A percentile compares a stretch with the other conserved stretches of the same genome.
These are phyloP conservation scores for Plantago coronopus DNA, from an alignment of 305 asterid species.

Conservation along the genomic window DNA sequence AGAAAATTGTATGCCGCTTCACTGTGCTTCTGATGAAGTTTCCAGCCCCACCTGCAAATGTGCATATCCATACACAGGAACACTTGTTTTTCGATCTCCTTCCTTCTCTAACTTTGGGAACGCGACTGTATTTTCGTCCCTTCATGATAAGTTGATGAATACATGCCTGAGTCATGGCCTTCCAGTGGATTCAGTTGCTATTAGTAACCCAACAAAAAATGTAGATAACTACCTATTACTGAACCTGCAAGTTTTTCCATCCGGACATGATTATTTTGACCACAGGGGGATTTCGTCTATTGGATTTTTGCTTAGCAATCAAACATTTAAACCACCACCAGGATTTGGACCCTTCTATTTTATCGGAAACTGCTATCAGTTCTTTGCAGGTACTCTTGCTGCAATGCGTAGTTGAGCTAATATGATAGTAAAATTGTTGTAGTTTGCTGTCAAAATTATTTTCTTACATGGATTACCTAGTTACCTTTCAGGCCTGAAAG, in stretches of 20 bases:
- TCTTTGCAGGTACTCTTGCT: slow-evolving; percentile 43
- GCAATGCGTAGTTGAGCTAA: slow-evolving; percentile 1
- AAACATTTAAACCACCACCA: slow-evolving; percentile 65
- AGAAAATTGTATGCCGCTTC: slow-evolving; percentile 39
- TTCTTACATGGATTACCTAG: slow-evolving; percentile 1
- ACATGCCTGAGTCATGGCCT: slow-evolving; percentile 34
- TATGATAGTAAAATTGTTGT: background rate
- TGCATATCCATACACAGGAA: slow-evolving; percentile 69
- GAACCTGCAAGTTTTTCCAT: slow-evolving; percentile 61
- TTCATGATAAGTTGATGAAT: slow-evolving; percentile 37
- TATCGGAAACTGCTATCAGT: slow-evolving; percentile 35
- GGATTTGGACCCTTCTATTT: slow-evolving; percentile 65
- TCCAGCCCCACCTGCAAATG: slow-evolving; percentile 72
- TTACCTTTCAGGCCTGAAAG: slow-evolving; percentile 28
- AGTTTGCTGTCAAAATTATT: background rate
- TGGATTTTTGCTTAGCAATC: slow-evolving; percentile 65
- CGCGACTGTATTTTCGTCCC: slow-evolving; percentile 33
- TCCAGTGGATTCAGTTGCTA: slow-evolving; percentile 73
- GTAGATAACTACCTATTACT: slow-evolving; percentile 41
- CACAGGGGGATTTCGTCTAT: slow-evolving; percentile 52
- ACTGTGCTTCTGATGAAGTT: slow-evolving; percentile 40
- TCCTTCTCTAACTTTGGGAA: slow-evolving; percentile 65
- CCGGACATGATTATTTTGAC: slow-evolving; percentile 45
- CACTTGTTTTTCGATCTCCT: slow-evolving; percentile 54
- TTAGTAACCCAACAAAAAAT: slow-evolving; percentile 49